Evolutionary conservation across 805 yeast genomes (phyloP), one percentile per base, ranked within the genome.

Genomic region (Candida railenensis): DNA sequence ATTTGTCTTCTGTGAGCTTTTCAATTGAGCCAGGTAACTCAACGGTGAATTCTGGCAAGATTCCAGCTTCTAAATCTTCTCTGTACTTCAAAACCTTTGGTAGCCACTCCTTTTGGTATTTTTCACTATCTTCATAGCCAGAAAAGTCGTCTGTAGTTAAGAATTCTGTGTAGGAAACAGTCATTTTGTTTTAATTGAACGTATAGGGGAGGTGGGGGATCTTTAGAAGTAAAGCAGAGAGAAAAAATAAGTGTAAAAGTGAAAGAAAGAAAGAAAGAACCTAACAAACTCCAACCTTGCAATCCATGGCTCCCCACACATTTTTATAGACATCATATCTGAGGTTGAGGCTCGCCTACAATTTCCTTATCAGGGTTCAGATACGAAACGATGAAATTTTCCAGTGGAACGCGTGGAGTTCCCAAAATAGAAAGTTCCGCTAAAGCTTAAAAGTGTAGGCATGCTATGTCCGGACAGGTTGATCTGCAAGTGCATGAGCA

Each of bases 1-100:
- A 68, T 48, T 68, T 70, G 22, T 59, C 53, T 8, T 50, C 50
- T 5, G 54, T 57, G 52, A 71, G 61, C 14, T 61, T 54, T 4
- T 63, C 71, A 32, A 66, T 47, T 0, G 67, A 44, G 22, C 57
- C 62, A 4, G 76, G 76, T 47, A 71, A 55, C 22, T 61, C 56
- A 14, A 58, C 53, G 37, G 60, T 54, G 48, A 56, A 64, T 40
- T 68, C 70, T 1, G 65, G 61, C 28, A 61, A 55, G 14, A 69
- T 50, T 1, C 63, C 64, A 19, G 50, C 58, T 5, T 57, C 58
- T 48, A 71, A 62, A 39, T 61, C 65, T 42, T 58, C 52, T 36
- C 60, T 56, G 55, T 76, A 76, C 38, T 67, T 62, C 48, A 71
- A 67, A 45, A 80, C 66, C 52, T 73, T 75, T 9, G 83, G 83